Conservation (phyloP, 2,329 filamentous ascomycete genomes). For the Fusarium phyllophilum region DNA sequence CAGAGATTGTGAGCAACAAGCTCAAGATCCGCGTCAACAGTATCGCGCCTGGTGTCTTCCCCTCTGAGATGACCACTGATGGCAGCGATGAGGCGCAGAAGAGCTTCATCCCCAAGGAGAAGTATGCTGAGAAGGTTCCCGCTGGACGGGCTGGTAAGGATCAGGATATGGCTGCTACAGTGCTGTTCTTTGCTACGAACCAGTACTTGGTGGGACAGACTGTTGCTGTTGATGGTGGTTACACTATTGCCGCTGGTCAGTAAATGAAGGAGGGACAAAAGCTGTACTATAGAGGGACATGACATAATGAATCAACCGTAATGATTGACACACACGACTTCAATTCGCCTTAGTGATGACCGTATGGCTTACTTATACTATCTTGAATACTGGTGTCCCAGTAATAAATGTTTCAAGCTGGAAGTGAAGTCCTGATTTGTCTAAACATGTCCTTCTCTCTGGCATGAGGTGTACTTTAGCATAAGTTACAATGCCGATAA, state of each 20-base stretch:
- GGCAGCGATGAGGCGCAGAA: conserved; percentile 63
- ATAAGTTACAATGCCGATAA: background rate
- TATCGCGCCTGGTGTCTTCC: conserved; percentile 77
- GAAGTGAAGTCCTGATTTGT: no score
- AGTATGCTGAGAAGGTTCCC: conserved; percentile 70
- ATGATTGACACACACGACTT: background rate
- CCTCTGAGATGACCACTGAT: conserved; percentile 76
- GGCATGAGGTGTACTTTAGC: background rate
- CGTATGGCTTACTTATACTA: accelerated
- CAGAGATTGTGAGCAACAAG: conserved; percentile 66
- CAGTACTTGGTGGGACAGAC: conserved; percentile 58
- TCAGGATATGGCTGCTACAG: conserved; percentile 75
- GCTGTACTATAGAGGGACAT: background rate
- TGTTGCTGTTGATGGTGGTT: conserved; percentile 57
- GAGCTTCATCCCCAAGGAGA: conserved; percentile 65
- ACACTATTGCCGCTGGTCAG: conserved; percentile 51
- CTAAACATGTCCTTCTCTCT: no score
- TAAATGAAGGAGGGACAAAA: background rate
- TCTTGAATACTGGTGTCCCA: no score
- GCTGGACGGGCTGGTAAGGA: conserved; percentile 74
- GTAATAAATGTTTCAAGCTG: no score
- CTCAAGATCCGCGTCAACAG: conserved; percentile 76
- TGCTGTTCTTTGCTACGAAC: conserved; percentile 63
- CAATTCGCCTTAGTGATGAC: background rate
- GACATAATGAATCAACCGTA: background rate